Evolutionary conservation across 495 filamentous ascomycete genomes (phyloP).

Genomic region (Podospora pseudopauciseta): DNA sequence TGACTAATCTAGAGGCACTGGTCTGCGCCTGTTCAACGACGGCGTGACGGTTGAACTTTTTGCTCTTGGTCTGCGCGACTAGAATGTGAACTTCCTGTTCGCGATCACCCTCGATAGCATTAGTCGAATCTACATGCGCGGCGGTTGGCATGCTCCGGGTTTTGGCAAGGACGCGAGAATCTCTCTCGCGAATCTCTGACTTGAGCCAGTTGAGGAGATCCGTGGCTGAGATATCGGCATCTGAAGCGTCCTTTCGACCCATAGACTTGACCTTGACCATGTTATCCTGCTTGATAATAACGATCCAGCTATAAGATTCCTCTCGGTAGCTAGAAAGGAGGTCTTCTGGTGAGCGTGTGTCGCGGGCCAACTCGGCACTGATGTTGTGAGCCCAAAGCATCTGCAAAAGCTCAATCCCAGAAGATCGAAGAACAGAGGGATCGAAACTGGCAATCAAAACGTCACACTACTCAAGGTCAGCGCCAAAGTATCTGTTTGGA

Average conservation of each 20-base stretch:
- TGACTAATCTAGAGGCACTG: conserved; percentile 58
- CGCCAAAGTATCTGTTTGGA: not conserved
- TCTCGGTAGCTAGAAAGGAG: conserved; percentile 66
- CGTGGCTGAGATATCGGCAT: conserved; percentile 68
- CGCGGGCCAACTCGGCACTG: conserved; percentile 83
- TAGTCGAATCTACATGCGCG: conserved; percentile 20
- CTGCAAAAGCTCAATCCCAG: conserved; percentile 70
- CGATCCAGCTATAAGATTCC: conserved; percentile 79
- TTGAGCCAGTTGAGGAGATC: conserved; percentile 81
- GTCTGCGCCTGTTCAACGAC: conserved; percentile 78
- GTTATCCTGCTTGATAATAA: conserved; percentile 79
- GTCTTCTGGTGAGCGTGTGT: conserved; percentile 70
- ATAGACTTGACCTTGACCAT: conserved; percentile 72
- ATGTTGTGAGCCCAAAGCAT: conserved; percentile 80
- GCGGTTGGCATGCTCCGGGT: conserved; percentile 17
- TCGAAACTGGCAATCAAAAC: conserved; percentile 87
- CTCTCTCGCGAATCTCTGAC: conserved; percentile 68
- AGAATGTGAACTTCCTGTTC: conserved; percentile 80
- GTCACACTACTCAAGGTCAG: conserved; percentile 61
- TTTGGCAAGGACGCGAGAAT: conserved; percentile 40
- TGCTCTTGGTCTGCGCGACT: conserved; percentile 71
- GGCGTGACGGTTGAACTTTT: conserved; percentile 81
- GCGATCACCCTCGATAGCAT: conserved; percentile 38
- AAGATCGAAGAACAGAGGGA: conserved; percentile 66
- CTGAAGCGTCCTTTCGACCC: conserved; percentile 64